phyloP scores from a whole-genome alignment of 1,284 basidiomycete genomes.

The Sanghuangporus weigelae region DNA sequence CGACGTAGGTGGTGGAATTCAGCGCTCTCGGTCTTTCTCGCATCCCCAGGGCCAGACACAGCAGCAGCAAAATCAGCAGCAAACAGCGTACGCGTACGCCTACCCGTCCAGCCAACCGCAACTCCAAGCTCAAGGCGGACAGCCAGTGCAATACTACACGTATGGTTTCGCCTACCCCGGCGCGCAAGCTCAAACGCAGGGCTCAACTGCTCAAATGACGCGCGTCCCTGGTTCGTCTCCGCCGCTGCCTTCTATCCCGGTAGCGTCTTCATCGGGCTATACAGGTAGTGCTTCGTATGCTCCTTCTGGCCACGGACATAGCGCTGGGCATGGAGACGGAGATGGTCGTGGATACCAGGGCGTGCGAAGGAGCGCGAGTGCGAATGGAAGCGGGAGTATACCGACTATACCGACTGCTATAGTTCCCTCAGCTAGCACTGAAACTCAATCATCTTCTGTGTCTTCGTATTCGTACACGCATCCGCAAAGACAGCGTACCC shows the following conservation, averaged over 20 bases:
- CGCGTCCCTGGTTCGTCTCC: conserved; percentile 6
- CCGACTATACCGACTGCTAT: background rate
- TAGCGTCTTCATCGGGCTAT: background rate
- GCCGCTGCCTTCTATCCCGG: background rate
- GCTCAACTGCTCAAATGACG: background rate
- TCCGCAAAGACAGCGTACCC: background rate
- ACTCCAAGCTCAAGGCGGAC: background rate
- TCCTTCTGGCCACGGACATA: background rate
- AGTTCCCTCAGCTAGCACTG: background rate
- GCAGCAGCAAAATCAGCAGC: background rate
- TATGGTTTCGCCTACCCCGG: background rate
- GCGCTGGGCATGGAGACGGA: background rate
- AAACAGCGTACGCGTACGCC: background rate
- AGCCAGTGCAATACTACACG: background rate
- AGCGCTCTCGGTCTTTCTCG: background rate
- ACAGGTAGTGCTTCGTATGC: background rate
- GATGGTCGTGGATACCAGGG: background rate
- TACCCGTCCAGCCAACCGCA: background rate
- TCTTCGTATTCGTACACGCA: background rate
- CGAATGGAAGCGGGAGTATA: background rate
- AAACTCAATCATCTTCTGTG: background rate
- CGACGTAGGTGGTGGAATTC: background rate
- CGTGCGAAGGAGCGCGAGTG: too few species aligned
- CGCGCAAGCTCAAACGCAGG: background rate
- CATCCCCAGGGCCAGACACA: background rate